Evolutionary conservation across 768 basidiomycete species (phyloP), one percentile per base, ranked within the genome.

Genomic region (Mrakia frigida): DNA sequence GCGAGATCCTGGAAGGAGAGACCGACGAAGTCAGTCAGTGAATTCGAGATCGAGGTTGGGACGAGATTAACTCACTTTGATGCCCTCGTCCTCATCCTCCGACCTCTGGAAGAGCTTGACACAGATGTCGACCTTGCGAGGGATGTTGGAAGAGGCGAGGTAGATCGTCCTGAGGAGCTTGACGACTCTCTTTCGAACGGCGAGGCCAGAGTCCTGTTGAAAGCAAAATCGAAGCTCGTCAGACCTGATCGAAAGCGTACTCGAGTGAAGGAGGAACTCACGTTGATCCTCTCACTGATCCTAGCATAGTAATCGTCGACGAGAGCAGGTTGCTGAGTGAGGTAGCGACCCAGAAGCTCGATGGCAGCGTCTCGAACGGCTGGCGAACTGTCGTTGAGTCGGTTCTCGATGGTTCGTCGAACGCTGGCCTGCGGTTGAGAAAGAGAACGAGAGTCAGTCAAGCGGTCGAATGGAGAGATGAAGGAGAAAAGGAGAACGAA

Each of bases 341-440:
- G 90, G 81, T 98, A 96, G 84, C 94, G 96, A n/a, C 97, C 97
- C 75, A 98, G 92, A 75, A 99, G 85, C 81, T 98, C 97, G 21
- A 99, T 92, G 7, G 96, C 94, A 6, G 94, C 94, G 82, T 99
- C 97, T 16, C 97, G 91, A 10, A 99, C 97, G 25, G 92, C 91
- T 0, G 97, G 91, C 0, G 97, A 98, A 79, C 88, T 91, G 80
- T 99, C 97, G 2, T 92, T 85, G 21, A 99, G 87, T 81, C 97
- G 93, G 50, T 89, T 89, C 83, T 98, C 94, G 79, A 99, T 93
- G 2, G 92, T 89, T 67, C 88, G 87, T 46, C 93, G 90, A 52
- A 98, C 93, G 78, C 89, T 91, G 3, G 87, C 81, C 92, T 94
- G 78, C 21, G 46, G 18, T 23, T 3, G 50, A 56, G 4, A 16